Evolutionary conservation across 1,284 basidiomycete genomes (phyloP).

Genomic region (Marasmius tenuissimus): DNA sequence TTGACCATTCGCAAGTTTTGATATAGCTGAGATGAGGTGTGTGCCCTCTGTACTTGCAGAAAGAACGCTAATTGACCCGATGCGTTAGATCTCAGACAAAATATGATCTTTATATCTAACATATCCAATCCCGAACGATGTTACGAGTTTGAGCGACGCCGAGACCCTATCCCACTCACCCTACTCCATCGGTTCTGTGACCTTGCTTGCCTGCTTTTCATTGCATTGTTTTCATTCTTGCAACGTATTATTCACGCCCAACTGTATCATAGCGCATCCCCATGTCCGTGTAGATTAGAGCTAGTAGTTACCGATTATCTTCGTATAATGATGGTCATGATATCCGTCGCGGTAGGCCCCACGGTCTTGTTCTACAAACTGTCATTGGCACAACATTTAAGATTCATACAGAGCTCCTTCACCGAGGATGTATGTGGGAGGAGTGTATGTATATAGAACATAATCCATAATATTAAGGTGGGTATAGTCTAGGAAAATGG

Average conservation of each 20-base stretch:
- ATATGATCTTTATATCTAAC: constrained; percentile 1
- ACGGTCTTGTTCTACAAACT: too few relatives aligned
- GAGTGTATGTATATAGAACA: neutral
- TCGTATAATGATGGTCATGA: neutral
- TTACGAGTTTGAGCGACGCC: neutral
- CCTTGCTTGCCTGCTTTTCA: neutral
- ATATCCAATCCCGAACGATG: neutral
- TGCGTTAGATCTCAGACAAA: constrained; percentile 2
- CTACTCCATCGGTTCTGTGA: neutral
- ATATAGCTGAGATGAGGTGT: constrained; percentile 10
- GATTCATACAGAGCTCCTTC: too few relatives aligned
- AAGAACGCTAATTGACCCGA: neutral
- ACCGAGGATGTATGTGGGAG: too few relatives aligned
- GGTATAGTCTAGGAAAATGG: neutral
- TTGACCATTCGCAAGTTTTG: constrained; percentile 45
- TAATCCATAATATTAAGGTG: neutral
- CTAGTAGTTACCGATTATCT: neutral
- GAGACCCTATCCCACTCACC: neutral
- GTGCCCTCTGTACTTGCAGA: neutral
- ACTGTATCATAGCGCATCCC: neutral
- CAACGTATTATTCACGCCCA: neutral
- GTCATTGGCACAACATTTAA: too few relatives aligned
- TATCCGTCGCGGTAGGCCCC: too few relatives aligned
- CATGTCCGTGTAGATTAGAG: neutral
- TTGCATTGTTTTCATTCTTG: neutral